Conservation (phyloP, 331 rosid genomes). For the Phaseolus coccineus region DNA sequence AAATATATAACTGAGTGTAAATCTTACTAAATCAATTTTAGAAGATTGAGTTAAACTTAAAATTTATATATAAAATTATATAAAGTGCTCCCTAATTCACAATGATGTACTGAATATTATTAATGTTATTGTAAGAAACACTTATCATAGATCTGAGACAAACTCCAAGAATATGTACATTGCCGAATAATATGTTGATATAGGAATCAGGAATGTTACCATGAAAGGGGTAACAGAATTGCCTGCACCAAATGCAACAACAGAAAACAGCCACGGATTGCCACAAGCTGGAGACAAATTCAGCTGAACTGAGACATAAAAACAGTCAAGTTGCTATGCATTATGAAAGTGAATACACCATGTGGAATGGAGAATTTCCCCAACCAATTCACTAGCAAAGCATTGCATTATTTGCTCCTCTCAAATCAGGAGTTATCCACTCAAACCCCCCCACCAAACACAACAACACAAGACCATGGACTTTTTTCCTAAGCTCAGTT, state of each 20-base stretch:
- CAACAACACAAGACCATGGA: slow-evolving; percentile 28
- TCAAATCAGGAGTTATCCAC: background rate
- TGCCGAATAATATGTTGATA: background rate
- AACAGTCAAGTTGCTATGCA: slow-evolving; percentile 23
- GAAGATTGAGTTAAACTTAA: too few relatives aligned
- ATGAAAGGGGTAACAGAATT: slow-evolving; percentile 21
- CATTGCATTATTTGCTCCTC: slow-evolving; percentile 10
- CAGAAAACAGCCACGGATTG: slow-evolving; percentile 7
- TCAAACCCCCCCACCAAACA: slow-evolving; percentile 15
- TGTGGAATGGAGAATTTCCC: background rate
- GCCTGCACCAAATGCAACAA: slow-evolving; percentile 16
- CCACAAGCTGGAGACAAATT: slow-evolving; percentile 35
- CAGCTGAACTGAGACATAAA: slow-evolving; percentile 17
- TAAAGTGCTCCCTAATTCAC: background rate
- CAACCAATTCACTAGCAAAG: slow-evolving; percentile 23
- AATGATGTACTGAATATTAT: background rate
- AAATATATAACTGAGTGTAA: too few relatives aligned
- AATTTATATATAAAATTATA: too few relatives aligned
- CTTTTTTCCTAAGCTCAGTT: background rate
- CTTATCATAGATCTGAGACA: background rate
- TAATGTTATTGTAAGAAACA: background rate
- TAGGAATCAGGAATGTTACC: background rate
- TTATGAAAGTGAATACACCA: slow-evolving; percentile 4
- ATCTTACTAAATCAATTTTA: too few relatives aligned
- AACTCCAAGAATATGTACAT: slow-evolving; percentile 36